Conservation (phyloP, 164 flowering plant genomes). For the Vitis vinifera region ASM3070453v1 NC_081805.1:25934501-25935000, state of each 20-base stretch:
- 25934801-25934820: slow-evolving; percentile 58
- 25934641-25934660: slow-evolving; percentile 80
- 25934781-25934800: slow-evolving; percentile 29
- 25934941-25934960: slow-evolving; percentile 78
- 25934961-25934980: slow-evolving; percentile 75
- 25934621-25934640: slow-evolving; percentile 69
- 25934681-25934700: slow-evolving; percentile 54
- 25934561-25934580: slow-evolving; percentile 91
- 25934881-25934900: slow-evolving; percentile 21
- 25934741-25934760: slow-evolving; percentile 29
- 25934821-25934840: slow-evolving; percentile 69
- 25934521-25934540: slow-evolving; percentile 98
- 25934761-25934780: slow-evolving; percentile 27
- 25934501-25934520: slow-evolving; percentile 57
- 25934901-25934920: slow-evolving; percentile 49
- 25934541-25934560: slow-evolving; percentile 87
- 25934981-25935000: slow-evolving; percentile 70
- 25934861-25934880: slow-evolving; percentile 30
- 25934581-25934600: slow-evolving; percentile 40
- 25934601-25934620: slow-evolving; percentile 24
- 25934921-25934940: slow-evolving; percentile 92
- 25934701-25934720: slow-evolving; percentile 56
- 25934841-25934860: slow-evolving; percentile 62
- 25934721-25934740: slow-evolving; percentile 58
- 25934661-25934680: slow-evolving; percentile 64